A percentile compares a stretch with the other conserved stretches of the same genome.
Evolutionary conservation across 208 protist genomes (phyloP).

Genomic region (Endotrypanum monterogeii): DNA sequence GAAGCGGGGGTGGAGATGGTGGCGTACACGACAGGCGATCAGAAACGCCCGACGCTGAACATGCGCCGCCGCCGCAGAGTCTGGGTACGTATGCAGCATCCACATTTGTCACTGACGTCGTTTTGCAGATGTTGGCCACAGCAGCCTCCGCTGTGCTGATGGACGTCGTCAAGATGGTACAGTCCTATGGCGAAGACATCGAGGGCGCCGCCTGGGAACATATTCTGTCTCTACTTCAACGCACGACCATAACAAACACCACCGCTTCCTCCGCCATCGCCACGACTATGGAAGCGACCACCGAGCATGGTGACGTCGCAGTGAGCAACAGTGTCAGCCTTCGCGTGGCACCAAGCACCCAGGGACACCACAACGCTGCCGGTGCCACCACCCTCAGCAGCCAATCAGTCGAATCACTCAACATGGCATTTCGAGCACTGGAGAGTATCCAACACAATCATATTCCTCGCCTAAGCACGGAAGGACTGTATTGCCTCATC

Average conservation of each 20-base stretch:
- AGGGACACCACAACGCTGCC: background rate
- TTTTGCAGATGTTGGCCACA: slow-evolving; percentile 17
- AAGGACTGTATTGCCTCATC: slow-evolving; percentile 58
- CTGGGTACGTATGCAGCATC: background rate
- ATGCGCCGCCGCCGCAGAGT: background rate
- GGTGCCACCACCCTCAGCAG: slow-evolving; percentile 6
- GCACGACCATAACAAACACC: slow-evolving; percentile 39
- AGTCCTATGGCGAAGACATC: slow-evolving; percentile 61
- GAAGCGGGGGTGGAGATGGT: background rate
- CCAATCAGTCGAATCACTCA: slow-evolving; percentile 37
- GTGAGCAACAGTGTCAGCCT: background rate
- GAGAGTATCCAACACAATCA: slow-evolving; percentile 78
- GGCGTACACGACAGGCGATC: background rate
- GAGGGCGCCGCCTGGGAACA: slow-evolving; percentile 49
- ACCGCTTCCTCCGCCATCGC: too few relatives aligned
- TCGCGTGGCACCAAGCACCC: background rate
- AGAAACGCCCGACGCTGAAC: background rate
- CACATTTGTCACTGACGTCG: slow-evolving; percentile 5
- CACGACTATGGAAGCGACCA: too few relatives aligned
- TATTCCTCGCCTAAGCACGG: slow-evolving; percentile 58
- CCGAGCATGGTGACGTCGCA: background rate
- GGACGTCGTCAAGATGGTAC: slow-evolving; percentile 57
- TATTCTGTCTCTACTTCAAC: slow-evolving; percentile 49
- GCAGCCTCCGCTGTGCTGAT: slow-evolving; percentile 24
- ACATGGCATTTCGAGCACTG: slow-evolving; percentile 62